Conservation (phyloP, 2,329 filamentous ascomycete genomes). For the Sporothrix euskadiensis region DNA sequence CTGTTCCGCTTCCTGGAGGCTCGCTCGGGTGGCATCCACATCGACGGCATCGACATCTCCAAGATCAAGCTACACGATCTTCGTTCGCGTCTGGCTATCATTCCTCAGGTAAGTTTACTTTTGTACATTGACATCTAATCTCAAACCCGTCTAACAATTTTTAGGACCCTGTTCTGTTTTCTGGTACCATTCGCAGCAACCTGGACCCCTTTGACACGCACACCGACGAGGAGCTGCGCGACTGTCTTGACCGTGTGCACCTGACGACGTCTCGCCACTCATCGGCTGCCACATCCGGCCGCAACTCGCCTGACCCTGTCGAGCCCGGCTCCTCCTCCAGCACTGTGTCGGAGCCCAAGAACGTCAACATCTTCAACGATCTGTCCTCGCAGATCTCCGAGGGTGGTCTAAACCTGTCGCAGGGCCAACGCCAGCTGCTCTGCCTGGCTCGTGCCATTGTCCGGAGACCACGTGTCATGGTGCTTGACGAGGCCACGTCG, state of each 20-base stretch:
- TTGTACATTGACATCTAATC: too few relatives aligned
- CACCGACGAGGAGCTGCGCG: constrained; percentile 66
- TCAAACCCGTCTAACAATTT: constrained; percentile 27
- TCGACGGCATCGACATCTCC: constrained; percentile 75
- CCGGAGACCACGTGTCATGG: constrained; percentile 71
- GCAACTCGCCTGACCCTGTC: constrained; percentile 41
- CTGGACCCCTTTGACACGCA: constrained; percentile 75
- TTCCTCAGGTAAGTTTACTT: constrained; percentile 56
- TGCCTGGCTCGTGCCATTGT: constrained; percentile 74
- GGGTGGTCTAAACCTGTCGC: constrained; percentile 72
- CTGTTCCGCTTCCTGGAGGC: constrained; percentile 77
- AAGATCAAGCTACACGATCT: constrained; percentile 69
- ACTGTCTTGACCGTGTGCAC: constrained; percentile 70
- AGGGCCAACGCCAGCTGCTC: constrained; percentile 74
- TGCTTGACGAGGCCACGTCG: constrained; percentile 77
- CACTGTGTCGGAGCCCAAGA: constrained; percentile 44
- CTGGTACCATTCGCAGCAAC: constrained; percentile 73
- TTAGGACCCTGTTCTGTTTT: constrained; percentile 77
- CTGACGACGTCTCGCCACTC: constrained; percentile 47
- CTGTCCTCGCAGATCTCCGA: constrained; percentile 66
- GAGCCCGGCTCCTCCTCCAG: constrained; percentile 32
- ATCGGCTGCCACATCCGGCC: constrained; percentile 41
- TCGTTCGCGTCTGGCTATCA: constrained; percentile 74
- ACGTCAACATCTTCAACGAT: constrained; percentile 65
- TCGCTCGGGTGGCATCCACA: constrained; percentile 62